These are phyloP conservation scores for Pichia membranifaciens DNA, from an alignment of 805 yeast genomes.

Conservation along the genomic window DNA sequence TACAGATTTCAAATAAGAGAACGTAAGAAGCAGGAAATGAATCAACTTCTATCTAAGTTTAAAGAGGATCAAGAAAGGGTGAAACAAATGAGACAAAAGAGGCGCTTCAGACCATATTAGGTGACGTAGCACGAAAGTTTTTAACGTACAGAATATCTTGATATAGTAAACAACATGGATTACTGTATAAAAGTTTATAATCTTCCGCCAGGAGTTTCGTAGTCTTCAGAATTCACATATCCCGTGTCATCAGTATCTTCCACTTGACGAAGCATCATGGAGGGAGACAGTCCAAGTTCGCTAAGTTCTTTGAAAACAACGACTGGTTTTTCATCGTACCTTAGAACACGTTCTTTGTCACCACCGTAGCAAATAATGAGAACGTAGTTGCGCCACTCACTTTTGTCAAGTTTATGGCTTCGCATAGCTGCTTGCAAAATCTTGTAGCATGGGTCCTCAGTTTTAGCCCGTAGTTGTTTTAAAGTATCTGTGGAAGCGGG, in stretches of 20 bases:
- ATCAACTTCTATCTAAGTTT: conserved; percentile 74
- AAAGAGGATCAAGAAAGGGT: conserved; percentile 88
- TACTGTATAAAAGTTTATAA: conserved; percentile 24
- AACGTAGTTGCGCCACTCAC: conserved; percentile 85
- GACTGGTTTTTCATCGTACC: conserved; percentile 84
- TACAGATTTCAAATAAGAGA: conserved; percentile 96
- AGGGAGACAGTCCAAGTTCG: conserved; percentile 82
- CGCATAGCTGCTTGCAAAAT: conserved; percentile 85
- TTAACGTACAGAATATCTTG: too few species aligned
- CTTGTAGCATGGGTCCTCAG: conserved; percentile 87
- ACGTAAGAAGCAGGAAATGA: conserved; percentile 87
- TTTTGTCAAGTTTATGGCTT: conserved; percentile 68
- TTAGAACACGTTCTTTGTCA: conserved; percentile 79
- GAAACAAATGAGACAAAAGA: conserved; percentile 68
- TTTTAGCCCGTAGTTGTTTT: conserved; percentile 76
- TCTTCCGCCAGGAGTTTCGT: conserved; percentile 39
- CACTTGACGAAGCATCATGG: conserved; percentile 83
- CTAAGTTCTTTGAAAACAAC: conserved; percentile 75
- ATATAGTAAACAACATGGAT: too few species aligned
- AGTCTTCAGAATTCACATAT: conserved; percentile 14
- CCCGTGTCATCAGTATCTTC: conserved; percentile 43
- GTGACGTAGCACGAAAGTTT: too few species aligned
- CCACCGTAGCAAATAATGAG: conserved; percentile 88
- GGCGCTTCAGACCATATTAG: conserved; percentile 79
- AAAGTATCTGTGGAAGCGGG: conserved; percentile 57